A percentile compares a stretch with the other conserved stretches of the same genome.
These are phyloP conservation scores for Beauveria brongniartii DNA, from an alignment of 2,329 filamentous ascomycete species.

Conservation along the genomic window DNA sequence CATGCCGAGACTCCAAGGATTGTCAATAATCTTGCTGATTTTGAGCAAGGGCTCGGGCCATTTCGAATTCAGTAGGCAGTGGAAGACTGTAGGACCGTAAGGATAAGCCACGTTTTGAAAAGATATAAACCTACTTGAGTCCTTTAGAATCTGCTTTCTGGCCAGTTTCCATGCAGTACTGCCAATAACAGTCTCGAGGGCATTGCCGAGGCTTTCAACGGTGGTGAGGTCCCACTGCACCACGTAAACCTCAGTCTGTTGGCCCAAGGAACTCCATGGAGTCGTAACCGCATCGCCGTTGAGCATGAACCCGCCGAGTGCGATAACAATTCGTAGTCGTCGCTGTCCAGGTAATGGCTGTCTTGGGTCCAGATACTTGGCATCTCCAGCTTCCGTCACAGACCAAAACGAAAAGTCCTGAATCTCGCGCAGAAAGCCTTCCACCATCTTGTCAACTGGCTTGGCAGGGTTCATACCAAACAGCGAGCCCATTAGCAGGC, in stretches of 20 bases:
- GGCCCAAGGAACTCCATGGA: conserved; percentile 71
- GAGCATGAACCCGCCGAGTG: conserved; percentile 73
- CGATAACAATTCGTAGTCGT: conserved; percentile 73
- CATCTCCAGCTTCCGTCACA: conserved; percentile 42
- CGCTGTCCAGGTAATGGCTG: conserved; percentile 49
- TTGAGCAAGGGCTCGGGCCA: conserved; percentile 59
- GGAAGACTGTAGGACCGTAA: conserved; percentile 34
- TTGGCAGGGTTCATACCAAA: conserved; percentile 87
- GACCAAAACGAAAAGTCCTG: conserved; percentile 84
- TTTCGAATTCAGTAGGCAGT: conserved; percentile 46
- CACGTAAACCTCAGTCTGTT: conserved; percentile 69
- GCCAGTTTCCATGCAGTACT: conserved; percentile 73
- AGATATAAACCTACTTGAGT: conserved; percentile 34
- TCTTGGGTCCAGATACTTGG: conserved; percentile 39
- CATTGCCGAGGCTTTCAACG: conserved; percentile 67
- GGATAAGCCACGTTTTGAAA: conserved; percentile 9
- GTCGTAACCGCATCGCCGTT: conserved; percentile 59
- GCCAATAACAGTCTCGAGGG: conserved; percentile 68
- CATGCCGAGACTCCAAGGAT: conserved; percentile 71
- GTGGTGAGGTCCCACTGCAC: conserved; percentile 77
- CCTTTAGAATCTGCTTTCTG: conserved; percentile 38
- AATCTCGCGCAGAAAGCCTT: conserved; percentile 77
- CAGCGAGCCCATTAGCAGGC: conserved; percentile 70
- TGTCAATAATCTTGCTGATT: conserved; percentile 68
- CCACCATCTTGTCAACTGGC: conserved; percentile 80